These are phyloP conservation scores for Xylaria bambusicola DNA, from an alignment of 495 filamentous ascomycete genomes.

Conservation along the genomic window DNA sequence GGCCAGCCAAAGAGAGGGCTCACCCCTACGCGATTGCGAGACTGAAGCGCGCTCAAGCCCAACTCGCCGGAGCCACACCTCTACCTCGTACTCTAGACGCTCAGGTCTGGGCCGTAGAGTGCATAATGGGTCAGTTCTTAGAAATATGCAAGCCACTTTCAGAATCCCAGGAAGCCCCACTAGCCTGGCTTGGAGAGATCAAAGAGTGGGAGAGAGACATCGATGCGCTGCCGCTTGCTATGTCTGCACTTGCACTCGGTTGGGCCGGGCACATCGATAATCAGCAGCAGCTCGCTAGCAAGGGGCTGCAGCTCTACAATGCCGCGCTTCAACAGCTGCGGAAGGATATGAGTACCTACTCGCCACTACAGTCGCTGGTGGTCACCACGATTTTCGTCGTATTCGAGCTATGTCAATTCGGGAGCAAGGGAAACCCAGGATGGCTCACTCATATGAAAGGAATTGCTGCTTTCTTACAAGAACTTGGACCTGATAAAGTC, in stretches of 20 bases:
- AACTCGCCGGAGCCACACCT: not conserved
- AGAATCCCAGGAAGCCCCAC: conserved; percentile 10
- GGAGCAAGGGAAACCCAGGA: conserved; percentile 9
- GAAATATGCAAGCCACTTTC: conserved; percentile 3
- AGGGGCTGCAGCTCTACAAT: conserved; percentile 8
- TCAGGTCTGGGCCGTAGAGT: conserved; percentile 3
- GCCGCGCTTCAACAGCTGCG: conserved; percentile 14
- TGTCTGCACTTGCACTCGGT: conserved; percentile 17
- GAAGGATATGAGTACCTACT: not conserved
- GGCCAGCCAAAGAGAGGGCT: not conserved
- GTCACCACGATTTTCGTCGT: conserved; percentile 12
- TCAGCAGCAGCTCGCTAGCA: conserved; percentile 7
- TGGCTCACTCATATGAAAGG: conserved; percentile 17
- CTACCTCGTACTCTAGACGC: not conserved
- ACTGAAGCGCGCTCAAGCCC: not conserved
- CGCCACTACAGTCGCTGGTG: conserved; percentile 9
- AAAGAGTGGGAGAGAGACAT: conserved; percentile 1
- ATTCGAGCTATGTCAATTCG: conserved; percentile 18
- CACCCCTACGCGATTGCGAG: not conserved
- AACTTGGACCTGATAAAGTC: conserved; percentile 16
- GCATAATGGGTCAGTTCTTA: conserved; percentile 7
- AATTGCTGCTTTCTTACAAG: conserved; percentile 7
- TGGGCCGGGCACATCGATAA: conserved; percentile 7
- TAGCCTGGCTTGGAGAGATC: conserved; percentile 9
- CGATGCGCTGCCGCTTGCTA: conserved; percentile 15